phyloP scores from a whole-genome alignment of 2,329 filamentous ascomycete genomes.

The Cryphonectria radicalis region DNA sequence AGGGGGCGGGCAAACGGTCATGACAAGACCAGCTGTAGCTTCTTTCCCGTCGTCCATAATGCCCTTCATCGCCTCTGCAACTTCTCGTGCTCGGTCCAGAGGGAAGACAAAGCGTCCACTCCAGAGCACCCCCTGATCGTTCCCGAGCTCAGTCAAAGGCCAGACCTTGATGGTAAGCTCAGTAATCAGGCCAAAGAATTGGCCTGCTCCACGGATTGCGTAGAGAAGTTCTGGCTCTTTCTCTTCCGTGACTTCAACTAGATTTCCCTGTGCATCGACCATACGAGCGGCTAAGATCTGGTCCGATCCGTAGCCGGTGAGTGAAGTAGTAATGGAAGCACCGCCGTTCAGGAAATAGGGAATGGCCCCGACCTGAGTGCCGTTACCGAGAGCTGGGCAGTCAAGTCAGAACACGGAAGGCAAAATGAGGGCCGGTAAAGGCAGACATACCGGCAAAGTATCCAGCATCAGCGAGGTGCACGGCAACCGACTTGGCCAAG shows the following conservation, averaged over 20 bases:
- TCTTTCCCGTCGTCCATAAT: slow-evolving; percentile 30
- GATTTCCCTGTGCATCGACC: slow-evolving; percentile 37
- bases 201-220: slow-evolving; percentile 40
- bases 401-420: slow-evolving; percentile 12
- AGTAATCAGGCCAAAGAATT: slow-evolving; percentile 42
- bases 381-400: slow-evolving; percentile 34
- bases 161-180: slow-evolving; percentile 35
- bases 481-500: slow-evolving; percentile 22
- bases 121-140: slow-evolving; percentile 34
- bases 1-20: slow-evolving; percentile 34
- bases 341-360: slow-evolving; percentile 33
- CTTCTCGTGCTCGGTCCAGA: slow-evolving; percentile 34
- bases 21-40: slow-evolving; percentile 33
- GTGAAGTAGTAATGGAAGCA: slow-evolving; percentile 23
- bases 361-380: slow-evolving; percentile 38
- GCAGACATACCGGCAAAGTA: slow-evolving; percentile 30
- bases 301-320: slow-evolving; percentile 35
- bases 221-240: slow-evolving; percentile 38
- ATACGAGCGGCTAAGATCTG: slow-evolving; percentile 36
- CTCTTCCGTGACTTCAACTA: slow-evolving; percentile 34
- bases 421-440: not conserved
- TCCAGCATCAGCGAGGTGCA: slow-evolving; percentile 18
- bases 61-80: slow-evolving; percentile 34
- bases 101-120: slow-evolving; percentile 37
- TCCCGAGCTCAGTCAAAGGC: slow-evolving; percentile 33